phyloP scores from a whole-genome alignment of 2,329 filamentous ascomycete genomes.

The Leptodontidium sp. region DNA sequence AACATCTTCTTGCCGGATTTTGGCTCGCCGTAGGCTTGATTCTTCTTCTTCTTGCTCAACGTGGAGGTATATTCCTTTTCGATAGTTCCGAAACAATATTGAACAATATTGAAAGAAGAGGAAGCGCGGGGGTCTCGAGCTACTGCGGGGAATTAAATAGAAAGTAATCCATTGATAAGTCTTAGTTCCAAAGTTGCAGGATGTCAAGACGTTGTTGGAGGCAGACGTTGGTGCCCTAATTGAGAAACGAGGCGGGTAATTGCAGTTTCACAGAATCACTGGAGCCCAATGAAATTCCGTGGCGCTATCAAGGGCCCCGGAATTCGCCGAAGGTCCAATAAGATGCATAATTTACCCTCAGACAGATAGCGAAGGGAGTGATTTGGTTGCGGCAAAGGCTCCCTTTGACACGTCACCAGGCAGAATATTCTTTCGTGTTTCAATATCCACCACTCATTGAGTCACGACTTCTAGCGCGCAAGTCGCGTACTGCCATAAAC shows the following conservation, averaged over 20 bases:
- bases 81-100: background rate
- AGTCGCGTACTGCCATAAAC: too few species aligned
- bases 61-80: conserved; percentile 1
- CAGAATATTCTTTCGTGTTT: too few species aligned
- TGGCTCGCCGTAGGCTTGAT: conserved; percentile 7
- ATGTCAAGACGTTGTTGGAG: conserved; percentile 19
- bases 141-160: background rate
- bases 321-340: too few species aligned
- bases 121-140: background rate
- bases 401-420: too few species aligned
- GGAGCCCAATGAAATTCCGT: background rate
- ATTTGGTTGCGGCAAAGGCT: background rate
- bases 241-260: conserved; percentile 19
- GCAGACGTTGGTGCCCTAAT: conserved; percentile 21
- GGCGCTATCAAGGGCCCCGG: too few species aligned
- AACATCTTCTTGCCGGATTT: conserved; percentile 14
- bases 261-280: background rate
- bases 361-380: too few species aligned
- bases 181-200: background rate
- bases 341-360: too few species aligned
- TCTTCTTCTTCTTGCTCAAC: background rate
- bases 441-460: too few species aligned
- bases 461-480: too few species aligned
- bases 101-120: background rate
- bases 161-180: background rate